Conservation (phyloP, 78 protist genomes). For the slime mould (Dictyostelium discoideum) region DNA sequence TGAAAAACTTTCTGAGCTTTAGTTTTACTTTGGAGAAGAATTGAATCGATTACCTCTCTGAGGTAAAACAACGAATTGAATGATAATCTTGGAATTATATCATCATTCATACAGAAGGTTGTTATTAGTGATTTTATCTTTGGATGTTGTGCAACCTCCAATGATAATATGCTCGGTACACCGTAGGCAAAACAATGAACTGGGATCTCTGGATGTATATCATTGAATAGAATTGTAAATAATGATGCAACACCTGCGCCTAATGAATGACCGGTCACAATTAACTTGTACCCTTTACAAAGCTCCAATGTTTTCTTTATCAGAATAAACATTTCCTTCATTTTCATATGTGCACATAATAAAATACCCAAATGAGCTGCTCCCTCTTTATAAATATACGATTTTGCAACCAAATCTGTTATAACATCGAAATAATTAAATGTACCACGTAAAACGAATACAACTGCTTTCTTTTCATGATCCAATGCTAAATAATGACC, state of each 20-base stretch:
- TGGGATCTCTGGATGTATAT: slow-evolving; percentile 60
- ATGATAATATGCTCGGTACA: slow-evolving; percentile 55
- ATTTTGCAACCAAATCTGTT: slow-evolving; percentile 75
- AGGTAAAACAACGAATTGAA: slow-evolving; percentile 56
- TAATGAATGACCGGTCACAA: slow-evolving; percentile 73
- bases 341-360: slow-evolving; percentile 59
- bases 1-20: slow-evolving; percentile 71
- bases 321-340: slow-evolving; percentile 4
- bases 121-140: slow-evolving; percentile 26
- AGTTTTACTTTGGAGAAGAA: slow-evolving; percentile 46
- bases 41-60: slow-evolving; percentile 43
- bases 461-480: slow-evolving; percentile 55
- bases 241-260: slow-evolving; percentile 80
- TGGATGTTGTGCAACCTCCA: slow-evolving; percentile 30
- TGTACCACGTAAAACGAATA: slow-evolving; percentile 76
- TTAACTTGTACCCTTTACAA: slow-evolving; percentile 30
- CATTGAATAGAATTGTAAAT: slow-evolving; percentile 75
- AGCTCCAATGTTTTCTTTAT: background rate
- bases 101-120: slow-evolving; percentile 68
- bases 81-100: slow-evolving; percentile 66
- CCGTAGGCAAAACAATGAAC: slow-evolving; percentile 76
- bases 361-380: slow-evolving; percentile 68
- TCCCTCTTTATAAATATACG: slow-evolving; percentile 20
- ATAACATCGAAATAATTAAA: slow-evolving; percentile 75
- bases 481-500: slow-evolving; percentile 74